Conservation (phyloP, 805 yeast genomes). For the Candida glaebosa region DNA sequence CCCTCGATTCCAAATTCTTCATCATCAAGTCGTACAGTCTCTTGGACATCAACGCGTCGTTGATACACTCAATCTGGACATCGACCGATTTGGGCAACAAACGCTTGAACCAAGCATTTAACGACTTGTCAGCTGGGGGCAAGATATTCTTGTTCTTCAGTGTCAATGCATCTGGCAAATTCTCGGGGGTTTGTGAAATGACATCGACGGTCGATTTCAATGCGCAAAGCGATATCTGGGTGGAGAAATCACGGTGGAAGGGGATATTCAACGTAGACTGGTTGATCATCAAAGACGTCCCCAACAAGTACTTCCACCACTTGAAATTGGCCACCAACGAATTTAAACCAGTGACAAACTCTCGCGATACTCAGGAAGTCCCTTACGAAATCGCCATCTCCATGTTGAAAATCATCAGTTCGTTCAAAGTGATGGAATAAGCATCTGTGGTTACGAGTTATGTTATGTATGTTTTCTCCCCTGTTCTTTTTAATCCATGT, state of each 20-base stretch:
- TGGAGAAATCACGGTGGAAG: slow-evolving; percentile 45
- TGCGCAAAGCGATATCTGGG: slow-evolving; percentile 44
- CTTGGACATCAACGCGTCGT: slow-evolving; percentile 48
- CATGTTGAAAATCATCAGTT: slow-evolving; percentile 44
- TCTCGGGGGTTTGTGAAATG: slow-evolving; percentile 61
- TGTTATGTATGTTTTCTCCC: background rate
- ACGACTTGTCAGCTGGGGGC: slow-evolving; percentile 18
- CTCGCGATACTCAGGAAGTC: slow-evolving; percentile 60
- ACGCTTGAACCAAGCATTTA: slow-evolving; percentile 45
- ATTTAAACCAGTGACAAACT: slow-evolving; percentile 50
- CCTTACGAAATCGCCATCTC: slow-evolving; percentile 46
- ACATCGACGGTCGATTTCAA: slow-evolving; percentile 31
- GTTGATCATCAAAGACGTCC: slow-evolving; percentile 49
- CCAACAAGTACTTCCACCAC: slow-evolving; percentile 45
- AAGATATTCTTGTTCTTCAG: slow-evolving; percentile 52
- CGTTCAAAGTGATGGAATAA: slow-evolving; percentile 14
- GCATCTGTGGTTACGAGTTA: background rate
- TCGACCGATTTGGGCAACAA: slow-evolving; percentile 57
- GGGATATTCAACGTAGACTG: slow-evolving; percentile 54
- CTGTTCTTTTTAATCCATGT: background rate
- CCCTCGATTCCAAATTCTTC: slow-evolving; percentile 32
- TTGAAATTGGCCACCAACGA: slow-evolving; percentile 45
- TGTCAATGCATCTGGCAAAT: slow-evolving; percentile 55
- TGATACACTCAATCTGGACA: slow-evolving; percentile 51
- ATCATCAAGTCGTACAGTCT: slow-evolving; percentile 54